Percentiles rank a stretch among this genome's conserved stretches.
phyloP scores from a whole-genome alignment of 106 monocot species.

The Phalaenopsis aphrodite region DNA sequence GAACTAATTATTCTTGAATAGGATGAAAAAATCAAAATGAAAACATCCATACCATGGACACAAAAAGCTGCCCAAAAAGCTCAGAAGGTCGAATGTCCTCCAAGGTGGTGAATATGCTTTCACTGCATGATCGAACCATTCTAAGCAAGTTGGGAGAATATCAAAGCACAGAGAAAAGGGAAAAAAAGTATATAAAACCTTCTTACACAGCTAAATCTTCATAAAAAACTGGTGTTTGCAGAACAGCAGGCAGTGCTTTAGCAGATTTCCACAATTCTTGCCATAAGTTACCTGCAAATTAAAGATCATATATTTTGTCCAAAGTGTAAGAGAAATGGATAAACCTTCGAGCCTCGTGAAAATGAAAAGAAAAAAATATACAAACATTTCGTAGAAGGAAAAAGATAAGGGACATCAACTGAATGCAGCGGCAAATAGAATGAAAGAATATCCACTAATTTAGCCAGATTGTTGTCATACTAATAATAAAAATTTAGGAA shows the following conservation, averaged over 20 bases:
- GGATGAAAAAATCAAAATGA: not conserved
- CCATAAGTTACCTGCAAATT: slow-evolving; percentile 74
- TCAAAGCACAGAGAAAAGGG: not conserved
- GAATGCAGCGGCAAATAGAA: not conserved
- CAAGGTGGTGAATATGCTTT: slow-evolving; percentile 57
- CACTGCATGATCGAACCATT: slow-evolving; percentile 40
- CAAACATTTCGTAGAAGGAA: not conserved
- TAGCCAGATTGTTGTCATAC: not conserved
- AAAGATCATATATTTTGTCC: not conserved
- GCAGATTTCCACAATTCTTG: slow-evolving; percentile 82
- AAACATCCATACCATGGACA: slow-evolving; percentile 42
- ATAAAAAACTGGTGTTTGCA: slow-evolving; percentile 82
- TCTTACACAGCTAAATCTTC: slow-evolving; percentile 92
- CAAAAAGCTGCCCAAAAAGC: slow-evolving; percentile 78
- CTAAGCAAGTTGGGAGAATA: slow-evolving; percentile 4
- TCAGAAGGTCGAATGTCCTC: slow-evolving; percentile 66
- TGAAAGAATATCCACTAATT: not conserved
- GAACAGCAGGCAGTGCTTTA: slow-evolving; percentile 73
- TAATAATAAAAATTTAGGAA: not conserved
- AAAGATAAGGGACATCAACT: not conserved
- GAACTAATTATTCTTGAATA: not conserved
- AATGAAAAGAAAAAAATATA: not conserved
- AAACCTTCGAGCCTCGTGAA: not conserved
- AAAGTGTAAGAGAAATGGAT: not conserved
- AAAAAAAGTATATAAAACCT: not conserved